These are phyloP conservation scores for Talaromyces funiculosus DNA, from an alignment of 2,329 filamentous ascomycete species.

Conservation along the genomic window DNA sequence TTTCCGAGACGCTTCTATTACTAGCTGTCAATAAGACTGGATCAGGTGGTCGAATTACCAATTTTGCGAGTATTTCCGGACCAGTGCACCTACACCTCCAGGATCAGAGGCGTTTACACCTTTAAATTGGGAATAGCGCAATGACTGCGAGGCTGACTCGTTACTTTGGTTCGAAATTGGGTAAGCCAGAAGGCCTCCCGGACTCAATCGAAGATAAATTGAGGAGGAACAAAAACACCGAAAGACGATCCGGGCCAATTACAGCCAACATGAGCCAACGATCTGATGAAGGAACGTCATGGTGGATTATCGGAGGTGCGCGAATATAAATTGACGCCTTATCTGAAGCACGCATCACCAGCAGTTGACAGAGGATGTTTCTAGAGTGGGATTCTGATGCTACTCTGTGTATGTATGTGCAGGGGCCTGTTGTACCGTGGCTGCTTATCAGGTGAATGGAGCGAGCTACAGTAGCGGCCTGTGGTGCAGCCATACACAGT, in stretches of 20 bases:
- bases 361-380: not conserved
- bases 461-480: not conserved
- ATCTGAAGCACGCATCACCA: not conserved
- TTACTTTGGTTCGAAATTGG: not conserved
- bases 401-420: not conserved
- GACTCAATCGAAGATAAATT: not conserved
- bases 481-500: not conserved
- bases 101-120: not conserved
- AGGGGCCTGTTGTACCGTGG: not conserved
- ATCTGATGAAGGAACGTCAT: not conserved
- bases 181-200: not conserved
- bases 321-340: not conserved
- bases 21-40: not conserved
- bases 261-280: not conserved
- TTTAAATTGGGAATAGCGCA: not conserved
- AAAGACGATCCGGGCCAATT: not conserved
- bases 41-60: not conserved
- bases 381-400: not conserved
- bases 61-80: not conserved
- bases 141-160: not conserved
- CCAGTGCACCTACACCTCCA: not conserved
- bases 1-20: not conserved
- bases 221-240: not conserved
- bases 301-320: not conserved
- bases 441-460: constrained; percentile 1